phyloP scores from a whole-genome alignment of 345 rosid species.

The Barbarea vulgaris region DNA sequence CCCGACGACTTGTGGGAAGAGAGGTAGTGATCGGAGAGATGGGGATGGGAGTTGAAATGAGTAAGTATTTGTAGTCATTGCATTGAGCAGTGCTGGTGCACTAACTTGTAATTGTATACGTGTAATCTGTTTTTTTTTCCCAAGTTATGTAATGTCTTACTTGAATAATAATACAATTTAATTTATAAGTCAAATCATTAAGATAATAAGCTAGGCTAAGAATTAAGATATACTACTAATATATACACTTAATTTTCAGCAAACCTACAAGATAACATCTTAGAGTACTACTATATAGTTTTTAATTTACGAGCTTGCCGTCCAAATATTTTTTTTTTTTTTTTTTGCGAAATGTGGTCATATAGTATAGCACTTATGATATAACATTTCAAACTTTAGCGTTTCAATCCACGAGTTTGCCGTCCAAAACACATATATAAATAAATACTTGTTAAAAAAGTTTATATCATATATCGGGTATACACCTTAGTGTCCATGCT shows the following conservation, averaged over 20 bases:
- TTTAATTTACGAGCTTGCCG: slow-evolving; percentile 12
- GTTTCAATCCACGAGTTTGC: slow-evolving; percentile 4
- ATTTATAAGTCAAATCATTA: slow-evolving; percentile 30
- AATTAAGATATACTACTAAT: neutral
- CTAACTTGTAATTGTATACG: slow-evolving; percentile 36
- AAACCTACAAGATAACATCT: neutral
- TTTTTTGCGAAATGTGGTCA: neutral
- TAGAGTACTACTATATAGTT: neutral
- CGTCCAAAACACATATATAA: slow-evolving; percentile 2
- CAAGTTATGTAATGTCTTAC: neutral
- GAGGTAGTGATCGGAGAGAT: slow-evolving; percentile 6
- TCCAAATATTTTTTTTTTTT: neutral
- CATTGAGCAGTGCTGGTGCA: slow-evolving; percentile 49
- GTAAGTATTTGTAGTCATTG: slow-evolving; percentile 45
- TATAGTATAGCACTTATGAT: neutral
- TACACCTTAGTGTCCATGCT: neutral
- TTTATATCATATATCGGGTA: neutral
- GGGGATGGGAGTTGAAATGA: slow-evolving; percentile 8
- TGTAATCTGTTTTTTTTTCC: neutral
- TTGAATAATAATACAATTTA: neutral
- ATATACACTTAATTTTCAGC: slow-evolving; percentile 26
- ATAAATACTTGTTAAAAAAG: neutral
- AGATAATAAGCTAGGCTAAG: neutral
- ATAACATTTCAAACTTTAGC: neutral
- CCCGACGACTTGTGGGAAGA: neutral